Evolutionary conservation across 805 yeast species (phyloP), one percentile per base, ranked within the genome.

Genomic region (Starmerella cellae): DNA sequence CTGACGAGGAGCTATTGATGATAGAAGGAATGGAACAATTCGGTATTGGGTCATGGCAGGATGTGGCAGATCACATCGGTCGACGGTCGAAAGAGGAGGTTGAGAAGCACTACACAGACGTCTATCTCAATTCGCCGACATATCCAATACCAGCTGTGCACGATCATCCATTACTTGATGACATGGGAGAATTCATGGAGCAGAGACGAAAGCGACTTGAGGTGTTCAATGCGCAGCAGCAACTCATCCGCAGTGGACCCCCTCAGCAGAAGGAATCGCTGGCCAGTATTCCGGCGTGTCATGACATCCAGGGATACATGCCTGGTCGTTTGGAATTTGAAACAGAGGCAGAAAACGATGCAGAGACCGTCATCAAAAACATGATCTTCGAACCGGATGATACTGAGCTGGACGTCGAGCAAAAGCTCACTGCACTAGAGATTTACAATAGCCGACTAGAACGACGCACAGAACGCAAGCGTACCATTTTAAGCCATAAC

Each of bases 271-370:
- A 93, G 4, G 46, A 37, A 18, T 17, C 46, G n/a, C 76, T 82
- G 37, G 87, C 95, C 0, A 84, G 96, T 5, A 88, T 82, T 5
- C 99, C 99, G 0, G 71, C 91, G 44, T 87, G 97, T 64, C 96
- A 93, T 57, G 97, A 93, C 55, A 75, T 91, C 47, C 97, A 91
- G 60, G 96, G 95, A 2, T 91, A 78, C 59, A 91, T 91, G 99
- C 99, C 99, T 31, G 99, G 97, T 34, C 75, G 99, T 56, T 66
- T 91, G 47, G 99, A 91, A 60, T 91, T 91, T 60, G 99, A 91
- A 55, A 83, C 79, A 45, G 99, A 91, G 60, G 85, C 82, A 31
- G 98, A 91, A 59, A 91, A 91, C 55, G 99, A 91, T 43, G 97
- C 98, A 0, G 99, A 91, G 61, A 69, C 79, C 43, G 78, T 91